Conservation (phyloP, 2,329 filamentous ascomycete genomes). For the Neopestalotiopsis sp. region DNA sequence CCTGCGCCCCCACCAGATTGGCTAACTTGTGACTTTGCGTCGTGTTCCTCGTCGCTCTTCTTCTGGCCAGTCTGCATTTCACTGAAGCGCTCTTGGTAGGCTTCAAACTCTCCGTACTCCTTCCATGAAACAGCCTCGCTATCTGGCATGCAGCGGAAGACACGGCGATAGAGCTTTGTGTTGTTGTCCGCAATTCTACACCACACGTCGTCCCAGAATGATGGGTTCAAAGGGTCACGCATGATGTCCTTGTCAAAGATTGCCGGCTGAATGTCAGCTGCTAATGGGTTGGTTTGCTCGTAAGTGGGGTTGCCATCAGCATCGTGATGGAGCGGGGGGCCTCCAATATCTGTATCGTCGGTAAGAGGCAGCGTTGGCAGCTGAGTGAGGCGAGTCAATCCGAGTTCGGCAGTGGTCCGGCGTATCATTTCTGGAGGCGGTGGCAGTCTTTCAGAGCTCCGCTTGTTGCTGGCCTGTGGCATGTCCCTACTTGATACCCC, state of each 20-base stretch:
- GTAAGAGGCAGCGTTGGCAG: conserved; percentile 70
- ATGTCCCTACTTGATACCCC: conserved; percentile 35
- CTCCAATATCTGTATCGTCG: conserved; percentile 85
- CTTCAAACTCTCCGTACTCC: conserved; percentile 84
- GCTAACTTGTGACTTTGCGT: conserved; percentile 45
- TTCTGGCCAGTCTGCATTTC: conserved; percentile 66
- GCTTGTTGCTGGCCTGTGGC: conserved; percentile 37
- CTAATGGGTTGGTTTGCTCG: conserved; percentile 55
- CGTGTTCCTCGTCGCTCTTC: conserved; percentile 57
- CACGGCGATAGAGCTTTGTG: conserved; percentile 88
- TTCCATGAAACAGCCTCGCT: conserved; percentile 93
- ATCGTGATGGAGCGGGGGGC: conserved; percentile 66
- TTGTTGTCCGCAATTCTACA: conserved; percentile 88
- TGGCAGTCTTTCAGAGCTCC: conserved; percentile 56
- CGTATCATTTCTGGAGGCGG: conserved; percentile 62
- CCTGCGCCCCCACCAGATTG: conserved; percentile 26
- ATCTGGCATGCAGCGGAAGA: conserved; percentile 97
- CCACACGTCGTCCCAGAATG: conserved; percentile 90
- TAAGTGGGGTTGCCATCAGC: conserved; percentile 53
- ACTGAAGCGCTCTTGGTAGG: conserved; percentile 79
- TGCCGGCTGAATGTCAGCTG: conserved; percentile 74
- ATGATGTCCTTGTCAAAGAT: conserved; percentile 89
- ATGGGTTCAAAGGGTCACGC: conserved; percentile 81
- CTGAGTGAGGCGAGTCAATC: conserved; percentile 71
- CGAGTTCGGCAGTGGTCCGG: conserved; percentile 69